Evolutionary conservation across 2,329 filamentous ascomycete species (phyloP), one percentile per base, ranked within the genome.

Genomic region (Corynespora cassiicola): DNA sequence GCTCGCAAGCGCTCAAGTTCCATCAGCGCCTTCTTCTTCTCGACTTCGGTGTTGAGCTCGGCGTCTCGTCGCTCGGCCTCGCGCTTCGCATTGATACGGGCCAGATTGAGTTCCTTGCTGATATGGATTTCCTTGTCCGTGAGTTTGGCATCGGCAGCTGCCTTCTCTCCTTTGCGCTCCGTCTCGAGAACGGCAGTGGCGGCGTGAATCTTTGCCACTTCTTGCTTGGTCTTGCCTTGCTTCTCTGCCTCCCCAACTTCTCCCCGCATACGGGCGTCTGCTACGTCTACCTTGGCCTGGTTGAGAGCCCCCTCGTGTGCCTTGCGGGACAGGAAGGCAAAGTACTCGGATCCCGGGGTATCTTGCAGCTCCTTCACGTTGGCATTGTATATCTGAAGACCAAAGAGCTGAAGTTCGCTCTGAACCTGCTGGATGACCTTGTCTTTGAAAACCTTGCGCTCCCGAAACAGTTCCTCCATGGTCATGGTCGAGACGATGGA

Each of bases 311-410:
- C 88, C 66, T 94, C 88, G 60, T 94, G 88, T 0, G 88, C 88
- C 65, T 95, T 95, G 51, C 86, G 82, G 6, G 86, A 87, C 1
- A 94, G 81, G 14, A 86, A 89, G 32, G 86, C 83, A 58, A 95
- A 95, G 72, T 95, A 95, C 53, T 84, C 84, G n/a, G 83, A 88
- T 47, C 86, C 82, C 3, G 84, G 86, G 1, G 88, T 88, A 59
- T 95, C 90, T 62, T 89, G 86, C 17, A 95, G 79, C 63, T 95
- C 90, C 69, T 94, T 94, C 56, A 95, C 85, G 69, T 91, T 91
- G 60, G 85, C 80, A 56, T 85, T 84, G 69, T 86, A 84, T 24
- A 63, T 58, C 29, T 47, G 39, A 7, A 94, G 76, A 41, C 89
- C 89, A 56, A 95, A 92, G 54, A 91, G 85, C 49, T 86, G 79